Conservation (phyloP, 129 eudicot genomes). For the Artemisia annua region DNA sequence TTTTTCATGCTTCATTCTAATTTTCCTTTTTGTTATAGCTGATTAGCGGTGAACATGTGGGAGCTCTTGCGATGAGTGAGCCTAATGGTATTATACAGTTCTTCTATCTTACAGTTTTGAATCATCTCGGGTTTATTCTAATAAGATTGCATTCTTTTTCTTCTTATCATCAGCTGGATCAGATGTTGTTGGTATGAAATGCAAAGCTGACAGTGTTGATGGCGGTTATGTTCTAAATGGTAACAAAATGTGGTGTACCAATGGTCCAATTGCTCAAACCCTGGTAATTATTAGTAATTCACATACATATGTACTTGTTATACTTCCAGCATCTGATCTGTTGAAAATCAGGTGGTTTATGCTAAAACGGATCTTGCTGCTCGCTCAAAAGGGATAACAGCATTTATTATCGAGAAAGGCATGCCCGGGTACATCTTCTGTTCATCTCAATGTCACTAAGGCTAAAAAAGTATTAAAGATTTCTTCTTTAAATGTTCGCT, state of each 20-base stretch:
- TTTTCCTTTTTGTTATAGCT: constrained; percentile 45
- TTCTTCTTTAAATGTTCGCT: background rate
- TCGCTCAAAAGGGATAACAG: constrained; percentile 88
- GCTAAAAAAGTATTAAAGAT: background rate
- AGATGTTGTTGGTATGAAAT: constrained; percentile 96
- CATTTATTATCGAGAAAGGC: constrained; percentile 94
- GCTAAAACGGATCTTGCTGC: constrained; percentile 83
- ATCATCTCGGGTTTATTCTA: background rate
- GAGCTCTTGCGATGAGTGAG: constrained; percentile 99
- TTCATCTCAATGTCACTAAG: constrained; percentile 10
- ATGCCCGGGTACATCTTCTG: constrained; percentile 77
- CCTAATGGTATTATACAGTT: constrained; percentile 62
- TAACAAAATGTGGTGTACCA: constrained; percentile 99
- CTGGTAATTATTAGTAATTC: constrained; percentile 44
- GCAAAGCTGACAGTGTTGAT: constrained; percentile 85
- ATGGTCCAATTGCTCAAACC: constrained; percentile 94
- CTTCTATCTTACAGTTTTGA: constrained; percentile 9
- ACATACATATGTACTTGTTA: background rate
- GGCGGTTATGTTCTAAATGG: constrained; percentile 90
- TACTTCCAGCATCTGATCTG: background rate
- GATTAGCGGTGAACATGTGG: constrained; percentile 94
- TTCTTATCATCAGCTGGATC: constrained; percentile 60
- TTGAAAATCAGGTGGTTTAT: constrained; percentile 66
- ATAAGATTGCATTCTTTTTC: no score
- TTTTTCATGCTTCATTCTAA: constrained; percentile 10